Evolutionary conservation across 306 rosid species (phyloP), one percentile per base, ranked within the genome.

Genomic region (Sindora glabra): DNA sequence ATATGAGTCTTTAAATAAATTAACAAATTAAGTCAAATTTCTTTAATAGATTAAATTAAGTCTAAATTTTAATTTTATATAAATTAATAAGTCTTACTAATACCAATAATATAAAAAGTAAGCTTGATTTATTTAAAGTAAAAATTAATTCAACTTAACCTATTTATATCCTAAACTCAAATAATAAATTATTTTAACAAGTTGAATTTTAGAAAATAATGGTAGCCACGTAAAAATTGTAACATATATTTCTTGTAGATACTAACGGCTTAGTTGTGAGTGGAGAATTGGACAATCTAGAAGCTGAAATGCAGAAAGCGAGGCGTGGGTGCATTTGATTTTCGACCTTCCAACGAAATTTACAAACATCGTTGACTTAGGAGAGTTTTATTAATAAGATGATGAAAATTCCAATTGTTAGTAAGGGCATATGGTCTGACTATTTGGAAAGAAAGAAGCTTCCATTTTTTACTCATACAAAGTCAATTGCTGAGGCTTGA

Each of bases 391-490:
- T 73, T 36, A 46, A 60, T 66, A 92, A 97, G 87, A 92, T 81
- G 82, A 84, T 89, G 95, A 89, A 86, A 57, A 23, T 89, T 60
- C 94, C 96, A 59, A 79, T 92, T 63, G 94, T 92, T 24, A 77
- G 94, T 69, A 90, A 86, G 77, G 94, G 86, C 69, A 92, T 79
- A 70, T 92, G 81, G 85, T 75, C n/a, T 63, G 95, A 86, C 55
- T 89, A 94, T 76, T 74, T 89, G 55, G 74, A 72, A 75, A 89
- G 68, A 67, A 72, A 76, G 80, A 89, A 77, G 81, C 96, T 92
- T 77, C 87, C 83, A 26, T 82, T 80, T 68, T 89, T 68, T 89
- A 79, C 73, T 51, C 37, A 26, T 92, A 92, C 82, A 92, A 82
- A 71, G 80, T 86, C 72, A 45, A 46, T 63, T 64, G 81, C 86